Base-by-base conservation (phyloP, 2,329 filamentous ascomycete genomes). In the Talaromyces funiculosus region DNA sequence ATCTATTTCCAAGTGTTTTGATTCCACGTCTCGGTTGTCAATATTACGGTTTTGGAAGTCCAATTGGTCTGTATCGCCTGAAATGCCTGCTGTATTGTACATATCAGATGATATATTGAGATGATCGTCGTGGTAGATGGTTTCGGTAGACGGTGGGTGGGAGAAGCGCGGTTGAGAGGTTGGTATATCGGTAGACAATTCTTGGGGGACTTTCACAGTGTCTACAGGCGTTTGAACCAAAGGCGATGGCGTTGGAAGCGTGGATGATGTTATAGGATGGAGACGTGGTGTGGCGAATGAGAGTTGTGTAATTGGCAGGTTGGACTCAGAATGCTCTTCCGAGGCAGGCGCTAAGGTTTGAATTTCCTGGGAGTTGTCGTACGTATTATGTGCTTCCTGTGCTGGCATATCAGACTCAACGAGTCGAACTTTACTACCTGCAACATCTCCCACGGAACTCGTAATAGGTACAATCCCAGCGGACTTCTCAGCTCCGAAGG, bases 181-280 rank as follows among this genome's bases (percentile, higher is more conserved):
- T 7, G 24, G 14, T 43, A 40, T 40, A 42, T 16, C 45, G 45
- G 20, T 26, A 16, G 16, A 37, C 5, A 8, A 16, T 6, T 16
- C 40, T 35, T 51, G 18, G 29, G 24, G 35, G 47, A 37, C 18
- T 10, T 43, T 42, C 12, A 26, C 16, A 60, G 64, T 42, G 57
- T 64, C 66, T 40, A 65, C 63, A 16, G 72, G 64, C 29, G 62
- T 63, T 12, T 70, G 67, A 33, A 73, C 62, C 24, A 78, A 64
- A 14, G 77, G 74, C 24, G 76, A 78, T 6, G 77, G 72, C 43
- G 73, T 65, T 10, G 75, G 72, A 37, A 77, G 68, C 6, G 72
- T 73, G 10, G 75, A 71, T 22, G 77, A 78, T 38, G 72, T 68
- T 37, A 77, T 64, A 16, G 75, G 76, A 29, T 69, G 66, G 20